Conservation (phyloP, 1,284 basidiomycete species). For the Moniliella sp. region DNA sequence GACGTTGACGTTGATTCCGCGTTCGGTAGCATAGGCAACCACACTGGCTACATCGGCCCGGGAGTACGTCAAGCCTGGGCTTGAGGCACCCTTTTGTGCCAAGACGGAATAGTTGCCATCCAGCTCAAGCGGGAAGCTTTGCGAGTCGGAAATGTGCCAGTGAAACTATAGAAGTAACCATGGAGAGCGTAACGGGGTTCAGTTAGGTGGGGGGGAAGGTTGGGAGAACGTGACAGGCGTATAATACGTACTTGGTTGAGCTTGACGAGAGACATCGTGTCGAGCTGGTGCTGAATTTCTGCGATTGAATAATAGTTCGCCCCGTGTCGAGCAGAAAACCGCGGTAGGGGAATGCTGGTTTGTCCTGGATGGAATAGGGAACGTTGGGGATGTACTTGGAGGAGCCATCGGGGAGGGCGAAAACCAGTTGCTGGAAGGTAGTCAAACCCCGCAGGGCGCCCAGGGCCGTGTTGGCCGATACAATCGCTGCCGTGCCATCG, state of each 20-base stretch:
- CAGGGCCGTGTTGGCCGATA: conserved; percentile 51
- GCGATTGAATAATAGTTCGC: conserved; percentile 41
- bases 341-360: conserved; percentile 38
- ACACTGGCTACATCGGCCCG: conserved; percentile 45
- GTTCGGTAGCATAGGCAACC: conserved; percentile 49
- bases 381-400: conserved; percentile 38
- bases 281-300: conserved; percentile 52
- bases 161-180: no score
- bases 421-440: conserved; percentile 54
- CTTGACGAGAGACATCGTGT: conserved; percentile 70
- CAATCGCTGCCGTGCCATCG: conserved; percentile 43
- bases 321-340: conserved; percentile 63
- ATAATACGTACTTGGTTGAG: no score
- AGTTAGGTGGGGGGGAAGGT: no score
- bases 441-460: conserved; percentile 60
- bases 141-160: conserved; percentile 48
- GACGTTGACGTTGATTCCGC: conserved; percentile 57
- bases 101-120: conserved; percentile 46
- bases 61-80: conserved; percentile 42
- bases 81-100: conserved; percentile 50
- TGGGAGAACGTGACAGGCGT: no score
- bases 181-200: no score
- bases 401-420: conserved; percentile 30
- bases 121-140: conserved; percentile 47
- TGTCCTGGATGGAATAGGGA: conserved; percentile 35